These are phyloP conservation scores for Elsinoe necatrix DNA, from an alignment of 2,329 filamentous ascomycete genomes.

Conservation along the genomic window DNA sequence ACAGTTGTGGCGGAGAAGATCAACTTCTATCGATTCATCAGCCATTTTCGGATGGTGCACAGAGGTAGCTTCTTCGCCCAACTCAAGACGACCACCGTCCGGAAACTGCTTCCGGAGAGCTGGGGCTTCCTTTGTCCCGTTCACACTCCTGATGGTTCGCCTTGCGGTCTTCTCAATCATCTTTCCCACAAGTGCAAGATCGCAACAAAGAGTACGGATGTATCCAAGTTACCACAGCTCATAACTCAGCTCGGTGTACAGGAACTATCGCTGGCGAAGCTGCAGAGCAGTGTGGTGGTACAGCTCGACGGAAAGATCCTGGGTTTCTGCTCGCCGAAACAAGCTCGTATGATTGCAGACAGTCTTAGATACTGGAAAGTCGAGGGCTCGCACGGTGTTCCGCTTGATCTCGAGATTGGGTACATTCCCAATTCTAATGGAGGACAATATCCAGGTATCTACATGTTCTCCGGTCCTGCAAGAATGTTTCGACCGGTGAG, in stretches of 20 bases:
- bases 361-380: constrained; percentile 94
- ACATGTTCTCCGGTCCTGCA: constrained; percentile 78
- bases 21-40: constrained; percentile 97
- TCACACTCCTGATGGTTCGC: constrained; percentile 91
- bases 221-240: constrained; percentile 63
- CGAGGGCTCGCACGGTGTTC: constrained; percentile 70
- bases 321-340: constrained; percentile 79
- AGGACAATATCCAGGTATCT: constrained; percentile 93
- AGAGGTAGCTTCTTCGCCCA: constrained; percentile 98
- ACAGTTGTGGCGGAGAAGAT: constrained; percentile 97
- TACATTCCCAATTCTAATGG: constrained; percentile 80
- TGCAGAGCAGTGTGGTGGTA: constrained; percentile 76
- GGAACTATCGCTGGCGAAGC: constrained; percentile 64
- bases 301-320: constrained; percentile 85
- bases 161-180: constrained; percentile 91
- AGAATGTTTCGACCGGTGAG: constrained; percentile 88
- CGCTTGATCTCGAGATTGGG: constrained; percentile 79
- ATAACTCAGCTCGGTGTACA: constrained; percentile 73
- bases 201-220: constrained; percentile 65
- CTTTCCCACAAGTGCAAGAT: constrained; percentile 91
- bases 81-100: constrained; percentile 90
- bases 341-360: constrained; percentile 73
- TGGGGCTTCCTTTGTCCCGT: constrained; percentile 98
- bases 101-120: constrained; percentile 89
- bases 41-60: constrained; percentile 98